Evolutionary conservation across 2,329 filamentous ascomycete genomes (phyloP).

Genomic region (Neofusicoccum sp.): DNA sequence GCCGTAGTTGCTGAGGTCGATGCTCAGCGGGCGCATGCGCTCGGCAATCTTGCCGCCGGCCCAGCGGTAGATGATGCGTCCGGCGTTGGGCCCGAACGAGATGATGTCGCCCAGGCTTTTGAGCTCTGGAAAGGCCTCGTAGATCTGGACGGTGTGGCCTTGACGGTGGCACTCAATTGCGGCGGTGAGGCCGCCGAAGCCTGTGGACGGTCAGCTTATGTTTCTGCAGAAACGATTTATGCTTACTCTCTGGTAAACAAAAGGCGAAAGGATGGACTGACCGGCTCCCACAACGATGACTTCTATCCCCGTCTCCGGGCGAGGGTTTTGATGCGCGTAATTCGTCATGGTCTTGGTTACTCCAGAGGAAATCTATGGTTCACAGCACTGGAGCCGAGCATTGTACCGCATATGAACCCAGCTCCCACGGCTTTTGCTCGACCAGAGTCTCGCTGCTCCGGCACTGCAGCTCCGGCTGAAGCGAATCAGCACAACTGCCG

Average conservation of each 20-base stretch:
- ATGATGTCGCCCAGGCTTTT: slow-evolving; percentile 66
- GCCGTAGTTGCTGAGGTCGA: slow-evolving; percentile 56
- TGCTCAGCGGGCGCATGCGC: slow-evolving; percentile 54
- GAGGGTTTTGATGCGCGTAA: slow-evolving; percentile 24
- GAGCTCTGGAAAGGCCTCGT: slow-evolving; percentile 60
- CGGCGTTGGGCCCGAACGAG: slow-evolving; percentile 62
- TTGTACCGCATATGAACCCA: too few relatives aligned
- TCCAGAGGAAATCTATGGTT: too few relatives aligned
- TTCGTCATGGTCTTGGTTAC: slow-evolving; percentile 18
- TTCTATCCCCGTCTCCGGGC: slow-evolving; percentile 52
- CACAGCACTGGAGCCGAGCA: too few relatives aligned
- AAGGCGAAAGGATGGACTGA: slow-evolving; percentile 30
- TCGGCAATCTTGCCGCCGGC: slow-evolving; percentile 51
- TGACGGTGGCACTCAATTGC: slow-evolving; percentile 66
- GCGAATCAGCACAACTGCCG: slow-evolving; percentile 22
- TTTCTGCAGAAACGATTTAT: too few relatives aligned
- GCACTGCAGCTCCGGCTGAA: slow-evolving; percentile 29
- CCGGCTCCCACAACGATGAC: slow-evolving; percentile 54
- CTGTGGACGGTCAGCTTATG: slow-evolving; percentile 36
- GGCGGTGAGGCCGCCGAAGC: slow-evolving; percentile 64
- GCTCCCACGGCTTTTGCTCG: neutral
- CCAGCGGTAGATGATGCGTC: slow-evolving; percentile 65
- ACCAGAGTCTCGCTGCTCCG: slow-evolving; percentile 25
- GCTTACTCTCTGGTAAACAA: neutral
- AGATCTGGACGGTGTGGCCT: slow-evolving; percentile 61